Conservation (phyloP, 306 rosid genomes). For the Quillaja saponaria region DNA sequence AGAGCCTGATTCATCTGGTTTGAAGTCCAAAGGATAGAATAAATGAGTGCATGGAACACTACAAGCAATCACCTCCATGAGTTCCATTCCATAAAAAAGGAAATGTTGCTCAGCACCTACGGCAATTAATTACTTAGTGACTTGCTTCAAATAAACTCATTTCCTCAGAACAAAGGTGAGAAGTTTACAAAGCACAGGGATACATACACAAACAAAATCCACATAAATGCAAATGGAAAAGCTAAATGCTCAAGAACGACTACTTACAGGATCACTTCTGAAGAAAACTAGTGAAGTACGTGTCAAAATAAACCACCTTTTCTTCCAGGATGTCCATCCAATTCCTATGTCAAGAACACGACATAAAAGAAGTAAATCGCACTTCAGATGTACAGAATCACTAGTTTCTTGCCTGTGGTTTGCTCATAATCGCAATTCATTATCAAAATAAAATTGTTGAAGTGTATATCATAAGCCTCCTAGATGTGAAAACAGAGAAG, state of each 20-base stretch:
- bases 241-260: conserved; percentile 27
- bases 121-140: conserved; percentile 6
- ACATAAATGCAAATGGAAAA: conserved; percentile 5
- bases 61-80: not conserved
- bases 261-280: conserved; percentile 98
- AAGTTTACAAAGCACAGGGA: not conserved
- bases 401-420: too few species aligned
- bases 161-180: not conserved
- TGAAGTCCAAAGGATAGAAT: not conserved
- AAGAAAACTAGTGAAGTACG: conserved; percentile 90
- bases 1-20: conserved; percentile 1
- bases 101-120: not conserved
- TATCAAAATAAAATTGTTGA: too few species aligned
- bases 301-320: conserved; percentile 96
- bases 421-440: too few species aligned
- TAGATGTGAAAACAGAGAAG: too few species aligned
- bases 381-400: not conserved
- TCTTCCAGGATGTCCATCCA: conserved; percentile 99
- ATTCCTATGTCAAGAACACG: conserved; percentile 53
- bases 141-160: not conserved
- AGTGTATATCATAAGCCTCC: too few species aligned
- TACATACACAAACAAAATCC: not conserved
- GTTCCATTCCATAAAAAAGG: not conserved
- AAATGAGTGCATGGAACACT: conserved; percentile 5
- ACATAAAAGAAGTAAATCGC: conserved; percentile 9